Base-by-base conservation (phyloP, 306 rosid species). In the Gleditsia sinensis region DNA sequence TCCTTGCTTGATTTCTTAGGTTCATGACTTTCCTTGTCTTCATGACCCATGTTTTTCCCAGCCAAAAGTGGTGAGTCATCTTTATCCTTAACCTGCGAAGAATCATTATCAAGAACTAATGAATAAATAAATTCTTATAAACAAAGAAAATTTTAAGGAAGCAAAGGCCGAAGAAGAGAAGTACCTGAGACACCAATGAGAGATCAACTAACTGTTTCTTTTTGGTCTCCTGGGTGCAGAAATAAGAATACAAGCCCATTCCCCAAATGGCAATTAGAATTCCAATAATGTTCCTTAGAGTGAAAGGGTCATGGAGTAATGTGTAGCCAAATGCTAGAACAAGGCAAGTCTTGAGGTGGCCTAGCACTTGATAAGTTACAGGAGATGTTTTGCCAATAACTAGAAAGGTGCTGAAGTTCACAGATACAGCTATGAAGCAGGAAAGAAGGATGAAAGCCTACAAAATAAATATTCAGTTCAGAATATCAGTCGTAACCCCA, bases 371-470 rank as follows among this genome's bases (percentile, higher is more conserved):
- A 67, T 94, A 94, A 2, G 99, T 94, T 20, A 94, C 99, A 0
- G 99, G 99, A 13, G 99, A 94, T 75, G 99, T 94, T 84, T 92
- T 94, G 2, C 99, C 99, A 51, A 94, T 94, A 12, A 94, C 99
- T 77, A 94, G 72, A 67, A 94, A 94, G 0, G 99, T 94, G 85
- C 99, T 94, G 33, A 94, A 94, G 93, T 94, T 94, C 82, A 94
- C 99, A 2, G 93, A 86, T 23, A 94, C 99, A 1, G 99, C 89
- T 64, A 94, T 94, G 68, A 94, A 56, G 88, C 99, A 94, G 0
- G 99, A 94, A 20, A 94, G 76, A 58, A 90, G 50, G 75, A 94
- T 94, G 81, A 94, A 92, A 25, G 80, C 87, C 99, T 94, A 57
- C 4, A 48, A 6, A 27, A 19, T 12, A 4, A 2, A 28, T 2